Conservation (phyloP, 2,329 filamentous ascomycete species). For the Berkeleyomyces basicola region DNA sequence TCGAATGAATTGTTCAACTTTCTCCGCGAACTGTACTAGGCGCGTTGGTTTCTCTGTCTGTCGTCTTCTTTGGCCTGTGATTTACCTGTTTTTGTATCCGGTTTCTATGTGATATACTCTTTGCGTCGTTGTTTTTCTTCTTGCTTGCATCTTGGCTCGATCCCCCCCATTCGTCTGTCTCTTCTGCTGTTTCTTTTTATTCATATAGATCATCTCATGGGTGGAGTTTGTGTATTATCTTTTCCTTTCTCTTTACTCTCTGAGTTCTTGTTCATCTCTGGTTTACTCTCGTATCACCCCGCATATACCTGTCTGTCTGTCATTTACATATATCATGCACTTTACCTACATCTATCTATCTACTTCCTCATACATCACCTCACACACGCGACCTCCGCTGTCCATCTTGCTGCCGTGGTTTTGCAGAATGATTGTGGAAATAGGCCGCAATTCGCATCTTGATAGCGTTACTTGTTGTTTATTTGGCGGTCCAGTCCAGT, state of each 20-base stretch:
- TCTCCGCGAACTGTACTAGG: conserved; percentile 7
- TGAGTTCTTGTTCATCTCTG: neutral
- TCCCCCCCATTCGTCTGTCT: neutral
- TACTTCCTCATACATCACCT: too few species aligned
- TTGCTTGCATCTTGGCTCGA: neutral
- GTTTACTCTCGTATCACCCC: neutral
- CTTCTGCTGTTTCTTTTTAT: neutral
- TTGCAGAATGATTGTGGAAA: too few species aligned
- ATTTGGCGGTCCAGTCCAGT: too few species aligned
- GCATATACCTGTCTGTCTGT: neutral
- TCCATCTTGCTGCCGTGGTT: too few species aligned
- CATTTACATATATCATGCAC: neutral
- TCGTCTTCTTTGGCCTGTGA: neutral
- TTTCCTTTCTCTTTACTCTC: neutral
- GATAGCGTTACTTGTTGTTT: too few species aligned
- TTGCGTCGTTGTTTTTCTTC: neutral
- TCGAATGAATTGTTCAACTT: conserved; percentile 9
- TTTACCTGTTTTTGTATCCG: neutral
- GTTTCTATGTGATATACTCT: neutral
- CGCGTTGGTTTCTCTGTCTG: neutral
- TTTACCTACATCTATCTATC: neutral
- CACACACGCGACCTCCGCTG: too few species aligned
- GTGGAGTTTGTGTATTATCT: neutral
- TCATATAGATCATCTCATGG: neutral
- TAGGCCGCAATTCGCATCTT: too few species aligned